A percentile compares a stretch with the other conserved stretches of the same genome.
Evolutionary conservation across 2,329 filamentous ascomycete species (phyloP).

Genomic region (Phaeomoniella chlamydospora): DNA sequence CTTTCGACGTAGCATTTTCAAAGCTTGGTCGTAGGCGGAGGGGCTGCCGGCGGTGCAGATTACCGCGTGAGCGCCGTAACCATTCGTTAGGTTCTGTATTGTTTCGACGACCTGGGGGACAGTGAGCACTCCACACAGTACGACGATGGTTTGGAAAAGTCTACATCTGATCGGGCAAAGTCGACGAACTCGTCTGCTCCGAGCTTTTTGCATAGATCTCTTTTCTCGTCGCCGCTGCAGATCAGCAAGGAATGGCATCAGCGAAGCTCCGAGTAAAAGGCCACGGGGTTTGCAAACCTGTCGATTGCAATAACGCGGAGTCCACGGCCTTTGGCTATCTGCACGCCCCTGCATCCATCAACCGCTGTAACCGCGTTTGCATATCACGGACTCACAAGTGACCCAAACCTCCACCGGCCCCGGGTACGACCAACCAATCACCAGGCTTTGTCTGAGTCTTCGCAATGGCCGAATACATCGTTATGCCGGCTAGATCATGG

Average conservation of each 20-base stretch:
- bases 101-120: not conserved
- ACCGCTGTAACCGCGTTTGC: not conserved
- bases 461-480: conserved; percentile 23
- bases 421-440: conserved; percentile 20
- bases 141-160: not conserved
- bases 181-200: conserved; percentile 20
- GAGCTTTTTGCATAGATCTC: conserved; percentile 16
- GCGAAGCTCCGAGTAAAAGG: not conserved
- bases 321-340: conserved; percentile 20
- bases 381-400: conserved; percentile 17
- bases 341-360: conserved; percentile 16
- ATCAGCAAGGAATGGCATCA: not conserved
- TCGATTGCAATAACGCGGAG: conserved; percentile 22
- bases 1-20: conserved; percentile 26
- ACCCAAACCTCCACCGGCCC: conserved; percentile 22
- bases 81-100: conserved; percentile 17
- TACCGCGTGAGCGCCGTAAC: conserved; percentile 29
- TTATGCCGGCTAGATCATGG: conserved; percentile 17
- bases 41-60: conserved; percentile 32
- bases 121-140: not conserved
- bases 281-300: conserved; percentile 10
- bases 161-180: conserved; percentile 19
- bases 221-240: conserved; percentile 18
- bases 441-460: conserved; percentile 19
- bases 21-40: conserved; percentile 27